These are phyloP conservation scores for Aspergillus pseudoviridinutans DNA, from an alignment of 2,329 filamentous ascomycete species.

Conservation along the genomic window DNA sequence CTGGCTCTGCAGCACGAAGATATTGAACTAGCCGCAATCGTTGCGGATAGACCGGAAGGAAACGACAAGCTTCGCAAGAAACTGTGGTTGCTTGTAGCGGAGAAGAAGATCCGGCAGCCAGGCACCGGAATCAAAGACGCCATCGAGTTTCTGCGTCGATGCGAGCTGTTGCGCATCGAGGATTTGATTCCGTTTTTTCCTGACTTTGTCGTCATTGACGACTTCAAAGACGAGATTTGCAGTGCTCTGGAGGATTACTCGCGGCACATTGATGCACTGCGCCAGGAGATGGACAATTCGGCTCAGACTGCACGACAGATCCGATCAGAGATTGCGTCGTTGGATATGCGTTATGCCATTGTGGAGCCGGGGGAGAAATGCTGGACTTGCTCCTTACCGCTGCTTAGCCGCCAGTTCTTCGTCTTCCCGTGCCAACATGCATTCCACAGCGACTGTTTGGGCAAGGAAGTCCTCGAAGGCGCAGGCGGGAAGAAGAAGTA, in stretches of 20 bases:
- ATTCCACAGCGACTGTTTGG: slow-evolving; percentile 93
- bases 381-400: slow-evolving; percentile 78
- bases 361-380: slow-evolving; percentile 95
- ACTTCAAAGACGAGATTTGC: slow-evolving; percentile 99
- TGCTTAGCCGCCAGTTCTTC: slow-evolving; percentile 90
- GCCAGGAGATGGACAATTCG: slow-evolving; percentile 93
- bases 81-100: slow-evolving; percentile 90
- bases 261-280: slow-evolving; percentile 80
- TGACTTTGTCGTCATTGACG: slow-evolving; percentile 96
- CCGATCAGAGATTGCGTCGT: slow-evolving; percentile 76
- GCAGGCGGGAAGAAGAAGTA: slow-evolving; percentile 72
- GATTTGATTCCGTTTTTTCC: slow-evolving; percentile 98
- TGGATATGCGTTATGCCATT: slow-evolving; percentile 89
- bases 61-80: slow-evolving; percentile 82
- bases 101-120: slow-evolving; percentile 79
- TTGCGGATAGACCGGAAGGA: slow-evolving; percentile 77
- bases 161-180: slow-evolving; percentile 89
- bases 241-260: slow-evolving; percentile 88
- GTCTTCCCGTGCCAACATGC: slow-evolving; percentile 98
- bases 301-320: slow-evolving; percentile 87
- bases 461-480: slow-evolving; percentile 77
- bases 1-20: slow-evolving; percentile 86
- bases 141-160: slow-evolving; percentile 88
- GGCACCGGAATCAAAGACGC: slow-evolving; percentile 85
- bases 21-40: slow-evolving; percentile 81